phyloP scores from a whole-genome alignment of 441 rosid species.

The Gossypium davidsonii region DNA sequence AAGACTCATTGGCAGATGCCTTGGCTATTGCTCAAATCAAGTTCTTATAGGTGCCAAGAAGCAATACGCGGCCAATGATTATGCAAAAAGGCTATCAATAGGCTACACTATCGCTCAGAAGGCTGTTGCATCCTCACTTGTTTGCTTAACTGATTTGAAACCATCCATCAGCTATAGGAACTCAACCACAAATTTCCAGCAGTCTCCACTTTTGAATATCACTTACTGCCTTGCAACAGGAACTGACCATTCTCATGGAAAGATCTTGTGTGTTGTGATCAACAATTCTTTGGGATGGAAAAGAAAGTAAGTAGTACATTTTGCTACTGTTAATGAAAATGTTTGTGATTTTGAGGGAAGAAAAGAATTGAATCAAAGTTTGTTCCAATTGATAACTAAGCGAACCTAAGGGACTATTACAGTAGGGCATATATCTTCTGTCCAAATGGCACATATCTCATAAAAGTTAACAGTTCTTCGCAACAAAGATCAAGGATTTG shows the following conservation, averaged over 20 bases:
- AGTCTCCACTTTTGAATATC: conserved; percentile 96
- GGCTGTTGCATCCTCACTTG: conserved; percentile 75
- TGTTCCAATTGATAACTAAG: conserved; percentile 58
- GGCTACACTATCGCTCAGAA: conserved; percentile 89
- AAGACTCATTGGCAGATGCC: conserved; percentile 85
- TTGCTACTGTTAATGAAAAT: conserved; percentile 67
- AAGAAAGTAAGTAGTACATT: conserved; percentile 69
- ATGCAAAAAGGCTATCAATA: conserved; percentile 80
- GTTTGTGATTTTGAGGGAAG: conserved; percentile 72
- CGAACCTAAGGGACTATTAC: conserved; percentile 53
- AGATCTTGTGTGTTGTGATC: conserved; percentile 71
- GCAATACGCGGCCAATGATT: conserved; percentile 95
- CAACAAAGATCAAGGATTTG: neutral
- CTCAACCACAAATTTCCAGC: conserved; percentile 53
- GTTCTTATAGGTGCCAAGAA: conserved; percentile 89
- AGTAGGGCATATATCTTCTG: conserved; percentile 94
- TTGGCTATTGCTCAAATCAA: conserved; percentile 90
- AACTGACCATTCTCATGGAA: conserved; percentile 49
- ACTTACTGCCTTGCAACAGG: conserved; percentile 92
- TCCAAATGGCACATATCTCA: conserved; percentile 74
- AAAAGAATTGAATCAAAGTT: conserved; percentile 75
- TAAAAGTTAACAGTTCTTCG: conserved; percentile 34
- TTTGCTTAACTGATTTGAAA: conserved; percentile 52
- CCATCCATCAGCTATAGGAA: conserved; percentile 27
- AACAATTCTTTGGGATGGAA: conserved; percentile 97